Evolutionary conservation across 2,329 filamentous ascomycete species (phyloP), one percentile per base, ranked within the genome.

Genomic region (Cercospora canescens): DNA sequence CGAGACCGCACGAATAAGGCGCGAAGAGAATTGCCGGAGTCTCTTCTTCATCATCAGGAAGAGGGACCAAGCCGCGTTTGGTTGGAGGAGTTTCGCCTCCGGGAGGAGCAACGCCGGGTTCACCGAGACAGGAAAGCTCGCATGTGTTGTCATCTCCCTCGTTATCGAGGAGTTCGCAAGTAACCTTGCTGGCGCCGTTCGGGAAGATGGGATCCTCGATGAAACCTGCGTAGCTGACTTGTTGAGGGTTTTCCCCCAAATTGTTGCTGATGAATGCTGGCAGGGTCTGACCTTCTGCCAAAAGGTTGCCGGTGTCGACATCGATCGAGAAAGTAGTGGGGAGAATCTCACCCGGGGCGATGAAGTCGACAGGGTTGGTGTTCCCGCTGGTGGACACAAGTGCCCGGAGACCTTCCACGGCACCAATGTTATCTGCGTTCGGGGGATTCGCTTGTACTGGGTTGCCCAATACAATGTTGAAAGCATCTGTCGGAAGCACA

Each of bases 391-490:
- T 24, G 37, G 14, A n/a, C 5, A 60, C 39, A 8, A 30, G 14
- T 21, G 35, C 57, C 12, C 39, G 57, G 24, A 60, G 57, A 8
- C 57, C 57, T 8, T 60, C 14, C 21, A 60, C 6, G 18, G 57
- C 57, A n/a, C 28, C 52, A 11, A 56, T 35, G 2, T 28, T 52
- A 14, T 52, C 45, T 3, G 21, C 5, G 3, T 9, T 52, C 14
- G 45, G 52, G 7, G 52, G 52, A 18, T 16, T 56, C 2, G 28
- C 52, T 32, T 16, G 52, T n/a, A 7, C 16, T n/a, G 52, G 52
- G 28, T 34, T 35, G 34, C 34, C 37, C 1, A 60, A 16, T 21
- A 60, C 57, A n/a, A 60, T 60, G 57, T 60, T 60, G 57, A 60
- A 60, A 6, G 35, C 57, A 14, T 34, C 57, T 26, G 57, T 60